Conservation (phyloP, 495 filamentous ascomycete species). For the Letharia lupina region DNA sequence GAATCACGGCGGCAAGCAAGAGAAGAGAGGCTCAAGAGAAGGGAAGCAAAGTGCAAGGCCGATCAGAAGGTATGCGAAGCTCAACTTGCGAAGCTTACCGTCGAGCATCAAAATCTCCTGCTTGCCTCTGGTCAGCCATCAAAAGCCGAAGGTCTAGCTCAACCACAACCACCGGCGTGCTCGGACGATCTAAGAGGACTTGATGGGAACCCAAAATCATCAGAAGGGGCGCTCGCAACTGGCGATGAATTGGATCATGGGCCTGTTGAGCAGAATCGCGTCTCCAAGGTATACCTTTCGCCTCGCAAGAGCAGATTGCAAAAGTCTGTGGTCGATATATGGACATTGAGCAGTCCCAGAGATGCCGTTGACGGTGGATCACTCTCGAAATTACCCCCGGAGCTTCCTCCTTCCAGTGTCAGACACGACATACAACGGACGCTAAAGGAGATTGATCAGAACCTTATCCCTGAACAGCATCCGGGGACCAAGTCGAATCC, state of each 20-base stretch:
- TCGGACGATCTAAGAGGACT: background rate
- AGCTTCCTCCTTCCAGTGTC: slow-evolving; percentile 21
- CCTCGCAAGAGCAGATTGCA: slow-evolving; percentile 25
- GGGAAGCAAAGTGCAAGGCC: slow-evolving; percentile 40
- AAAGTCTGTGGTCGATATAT: slow-evolving; percentile 21
- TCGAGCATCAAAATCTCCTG: slow-evolving; percentile 20
- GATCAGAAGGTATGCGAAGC: slow-evolving; percentile 42
- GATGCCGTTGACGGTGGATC: background rate
- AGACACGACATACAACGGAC: slow-evolving; percentile 18
- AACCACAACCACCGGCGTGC: background rate
- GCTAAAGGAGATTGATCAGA: slow-evolving; percentile 25
- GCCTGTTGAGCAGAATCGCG: slow-evolving; percentile 20
- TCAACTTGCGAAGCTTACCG: slow-evolving; percentile 25
- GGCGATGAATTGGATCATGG: slow-evolving; percentile 29
- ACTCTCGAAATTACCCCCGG: slow-evolving; percentile 5
- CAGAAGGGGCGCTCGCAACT: slow-evolving; percentile 32
- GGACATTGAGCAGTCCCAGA: slow-evolving; percentile 22
- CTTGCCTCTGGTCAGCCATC: slow-evolving; percentile 24
- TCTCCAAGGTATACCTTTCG: slow-evolving; percentile 9
- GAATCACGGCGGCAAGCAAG: slow-evolving; percentile 45
- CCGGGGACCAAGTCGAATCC: background rate
- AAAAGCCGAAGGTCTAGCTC: slow-evolving; percentile 31
- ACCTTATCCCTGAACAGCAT: slow-evolving; percentile 16
- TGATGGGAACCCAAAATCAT: slow-evolving; percentile 26
- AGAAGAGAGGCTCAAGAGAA: slow-evolving; percentile 42